Evolutionary conservation across 305 asterid species (phyloP), one percentile per base, ranked within the genome.

Genomic region (Fraxinus ornus): DNA sequence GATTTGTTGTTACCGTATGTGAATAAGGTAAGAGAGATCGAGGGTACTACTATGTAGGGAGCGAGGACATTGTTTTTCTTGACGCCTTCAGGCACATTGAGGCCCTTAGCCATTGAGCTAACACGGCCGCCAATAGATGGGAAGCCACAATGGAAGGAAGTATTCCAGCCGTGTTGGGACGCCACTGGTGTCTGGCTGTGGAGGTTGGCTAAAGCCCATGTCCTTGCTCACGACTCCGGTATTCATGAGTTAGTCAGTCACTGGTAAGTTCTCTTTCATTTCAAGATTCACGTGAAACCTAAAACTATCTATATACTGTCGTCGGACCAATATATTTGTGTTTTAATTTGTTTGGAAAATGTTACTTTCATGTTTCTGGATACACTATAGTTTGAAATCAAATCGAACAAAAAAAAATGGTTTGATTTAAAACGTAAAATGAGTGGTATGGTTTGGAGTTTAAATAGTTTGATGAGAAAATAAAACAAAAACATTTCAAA

Each of bases 21-120:
- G 41, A 79, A 91, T 78, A 91, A 86, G 88, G 97, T 95, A 32
- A 88, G 97, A 78, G 78, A 80, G 83, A 82, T 84, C 1, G 6
- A 88, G 52, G 94, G 92, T 47, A 91, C 90, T 8, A 90, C 92
- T 30, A 74, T 94, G 0, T 94, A 95, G 49, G 98, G 94, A 64
- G 94, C 98, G 9, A 88, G 98, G 87, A 88, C 95, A 1, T 3
- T 95, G 24, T 92, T 95, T 84, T 90, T 85, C 89, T 84, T 94
- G 82, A 86, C 79, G 26, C 88, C 90, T 9, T 3, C 36, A 2
- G 86, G 88, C 76, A 87, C 92, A 0, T 81, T 95, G 83, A 88
- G 85, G 91, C 93, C 98, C 7, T 5, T 95, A 22, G 96, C 91
- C 17, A 94, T 95, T 55, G 98, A 95, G 91, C 86, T 93, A 22